Evolutionary conservation across 2,329 filamentous ascomycete genomes (phyloP).

Genomic region (Mycosphaerella sp.): DNA sequence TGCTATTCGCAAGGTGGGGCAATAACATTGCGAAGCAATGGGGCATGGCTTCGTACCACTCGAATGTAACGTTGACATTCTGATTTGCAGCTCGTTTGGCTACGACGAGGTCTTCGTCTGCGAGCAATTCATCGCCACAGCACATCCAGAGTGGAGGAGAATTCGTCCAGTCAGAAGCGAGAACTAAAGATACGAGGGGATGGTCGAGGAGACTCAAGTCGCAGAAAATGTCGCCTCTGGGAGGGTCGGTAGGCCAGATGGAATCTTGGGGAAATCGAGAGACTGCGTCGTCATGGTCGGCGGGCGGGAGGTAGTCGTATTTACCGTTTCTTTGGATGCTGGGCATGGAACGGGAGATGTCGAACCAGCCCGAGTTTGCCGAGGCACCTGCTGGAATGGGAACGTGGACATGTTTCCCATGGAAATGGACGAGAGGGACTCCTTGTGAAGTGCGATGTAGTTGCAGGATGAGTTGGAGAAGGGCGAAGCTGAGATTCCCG

Average conservation of each 20-base stretch:
- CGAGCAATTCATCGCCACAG: slow-evolving; percentile 65
- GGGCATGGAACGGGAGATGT: slow-evolving; percentile 59
- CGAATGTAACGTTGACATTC: slow-evolving; percentile 57
- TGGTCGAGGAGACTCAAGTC: slow-evolving; percentile 48
- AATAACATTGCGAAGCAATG: slow-evolving; percentile 56
- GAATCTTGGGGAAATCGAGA: slow-evolving; percentile 43
- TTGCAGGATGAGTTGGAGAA: slow-evolving; percentile 64
- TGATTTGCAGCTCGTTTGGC: slow-evolving; percentile 52
- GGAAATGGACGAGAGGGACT: slow-evolving; percentile 50
- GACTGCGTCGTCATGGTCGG: slow-evolving; percentile 33
- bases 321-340: slow-evolving; percentile 48
- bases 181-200: slow-evolving; percentile 61
- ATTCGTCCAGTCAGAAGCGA: slow-evolving; percentile 53
- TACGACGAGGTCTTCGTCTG: slow-evolving; percentile 60
- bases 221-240: slow-evolving; percentile 45
- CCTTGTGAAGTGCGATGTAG: slow-evolving; percentile 45
- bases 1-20: slow-evolving; percentile 29
- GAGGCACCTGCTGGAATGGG: slow-evolving; percentile 62
- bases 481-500: slow-evolving; percentile 60
- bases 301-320: slow-evolving; percentile 59
- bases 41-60: slow-evolving; percentile 76
- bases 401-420: slow-evolving; percentile 52
- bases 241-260: slow-evolving; percentile 42
- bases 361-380: slow-evolving; percentile 63
- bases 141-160: slow-evolving; percentile 62